Evolutionary conservation across 1,284 basidiomycete species (phyloP).

Genomic region (Melanopsichium pennsylvanicum): DNA sequence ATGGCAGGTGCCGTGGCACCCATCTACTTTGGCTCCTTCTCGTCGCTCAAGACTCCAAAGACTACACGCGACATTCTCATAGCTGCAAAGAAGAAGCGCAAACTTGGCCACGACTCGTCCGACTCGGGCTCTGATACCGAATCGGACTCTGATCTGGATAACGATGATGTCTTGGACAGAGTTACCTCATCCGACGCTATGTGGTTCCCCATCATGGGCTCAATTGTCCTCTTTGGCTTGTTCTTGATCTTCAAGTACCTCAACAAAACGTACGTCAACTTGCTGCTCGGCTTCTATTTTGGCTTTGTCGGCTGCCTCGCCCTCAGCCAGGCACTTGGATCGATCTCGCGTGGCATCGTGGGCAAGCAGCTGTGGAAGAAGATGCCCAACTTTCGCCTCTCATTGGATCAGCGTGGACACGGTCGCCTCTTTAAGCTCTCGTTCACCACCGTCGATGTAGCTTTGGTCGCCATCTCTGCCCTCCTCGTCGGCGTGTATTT

Average conservation of each 20-base stretch:
- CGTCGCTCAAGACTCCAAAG: slow-evolving; percentile 58
- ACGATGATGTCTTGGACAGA: slow-evolving; percentile 45
- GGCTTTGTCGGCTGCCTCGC: slow-evolving; percentile 56
- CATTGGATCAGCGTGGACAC: slow-evolving; percentile 36
- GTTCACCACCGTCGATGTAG: slow-evolving; percentile 69
- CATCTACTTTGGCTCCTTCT: slow-evolving; percentile 59
- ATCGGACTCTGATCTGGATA: slow-evolving; percentile 49
- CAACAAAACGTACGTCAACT: slow-evolving; percentile 57
- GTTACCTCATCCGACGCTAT: slow-evolving; percentile 60
- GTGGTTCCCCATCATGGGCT: slow-evolving; percentile 62
- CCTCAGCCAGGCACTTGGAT: slow-evolving; percentile 44
- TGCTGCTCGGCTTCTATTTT: slow-evolving; percentile 62
- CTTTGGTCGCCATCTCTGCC: slow-evolving; percentile 74
- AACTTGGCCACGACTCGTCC: slow-evolving; percentile 5
- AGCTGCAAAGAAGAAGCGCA: slow-evolving; percentile 30
- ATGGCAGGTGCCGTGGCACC: slow-evolving; percentile 51
- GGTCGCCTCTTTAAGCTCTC: slow-evolving; percentile 51
- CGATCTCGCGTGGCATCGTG: slow-evolving; percentile 18
- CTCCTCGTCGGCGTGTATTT: slow-evolving; percentile 77
- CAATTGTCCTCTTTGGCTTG: slow-evolving; percentile 55
- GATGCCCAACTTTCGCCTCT: slow-evolving; percentile 40
- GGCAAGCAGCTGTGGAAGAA: slow-evolving; percentile 43
- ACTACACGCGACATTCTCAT: slow-evolving; percentile 51
- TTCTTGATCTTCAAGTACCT: slow-evolving; percentile 63
- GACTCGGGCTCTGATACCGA: slow-evolving; percentile 21